Base-by-base conservation (phyloP, 352 stramenopile species). In the Pythium sp. region DNA sequence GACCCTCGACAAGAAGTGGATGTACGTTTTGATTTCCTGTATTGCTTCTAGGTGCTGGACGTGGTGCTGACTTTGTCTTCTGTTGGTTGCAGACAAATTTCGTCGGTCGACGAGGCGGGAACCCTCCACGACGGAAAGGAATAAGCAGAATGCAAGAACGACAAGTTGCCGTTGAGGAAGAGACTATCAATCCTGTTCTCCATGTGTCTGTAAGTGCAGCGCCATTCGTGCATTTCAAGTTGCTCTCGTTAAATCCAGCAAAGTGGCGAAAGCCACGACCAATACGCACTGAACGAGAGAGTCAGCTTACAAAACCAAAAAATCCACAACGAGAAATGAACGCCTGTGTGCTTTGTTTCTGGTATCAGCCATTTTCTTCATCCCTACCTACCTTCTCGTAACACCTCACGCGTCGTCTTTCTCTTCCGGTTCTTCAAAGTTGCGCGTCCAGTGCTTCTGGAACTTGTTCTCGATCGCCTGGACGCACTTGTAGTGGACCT, bases 1-100 rank as follows among this genome's bases (percentile, higher is more conserved):
- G 76, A 97, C 82, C 55, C 84, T 99, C 32, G 94, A 99, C 84
- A 98, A 98, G 69, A 95, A 92, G 68, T 99, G 97, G 97, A 94
- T 94, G 85, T 91, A 89, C 73, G 81, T 93, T 20, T 47, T 47
- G 43, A 24, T 34, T 20, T 68, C 6, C 6, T 26, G 0, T 57
- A 11, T 65, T 68, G n/a, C 24, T 30, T n/a, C 14, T 28, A 36
- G 15, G 0, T 51, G n/a, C 5, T n/a, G 12, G n/a, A 41, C 30
- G 11, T 18, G 46, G 20, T 30, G 28, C 18, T 72, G 67, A 70
- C 28, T n/a, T 49, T 73, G 55, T 47, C 26, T 61, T 67, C 4
- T 61, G 56, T 24, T 24, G 61, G 38, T 53, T 24, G 62, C 61
- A 94, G 86, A 87, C 86, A 95, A 81, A 95, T 95, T 81, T 95